Percentiles rank a stretch among this genome's conserved stretches.
Conservation (phyloP, 78 protist species). For the Monocercomonoides exilis region DNA sequence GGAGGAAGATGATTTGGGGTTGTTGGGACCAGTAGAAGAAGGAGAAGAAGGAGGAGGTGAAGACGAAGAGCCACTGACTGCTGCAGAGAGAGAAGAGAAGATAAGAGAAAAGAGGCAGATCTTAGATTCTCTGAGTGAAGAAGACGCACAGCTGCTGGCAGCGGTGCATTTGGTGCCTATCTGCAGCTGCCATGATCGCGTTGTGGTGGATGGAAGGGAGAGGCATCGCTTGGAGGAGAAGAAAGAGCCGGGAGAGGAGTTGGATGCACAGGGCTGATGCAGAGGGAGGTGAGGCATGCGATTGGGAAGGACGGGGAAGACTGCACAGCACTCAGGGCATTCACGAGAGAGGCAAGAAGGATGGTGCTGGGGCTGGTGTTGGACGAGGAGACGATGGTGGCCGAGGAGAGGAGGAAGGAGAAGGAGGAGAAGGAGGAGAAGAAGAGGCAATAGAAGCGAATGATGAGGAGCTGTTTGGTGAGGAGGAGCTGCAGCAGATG, state of each 20-base stretch:
- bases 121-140: neutral
- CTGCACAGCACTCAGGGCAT: neutral
- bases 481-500: neutral
- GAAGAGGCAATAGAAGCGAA: no score
- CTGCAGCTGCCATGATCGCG: neutral
- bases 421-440: neutral
- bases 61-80: no score
- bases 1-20: no score
- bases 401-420: neutral
- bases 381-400: neutral
- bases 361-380: neutral
- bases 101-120: neutral
- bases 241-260: neutral
- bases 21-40: no score
- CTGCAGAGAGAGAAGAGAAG: neutral
- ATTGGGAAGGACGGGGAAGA: neutral
- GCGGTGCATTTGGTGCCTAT: no score
- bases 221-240: neutral
- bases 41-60: no score
- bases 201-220: neutral
- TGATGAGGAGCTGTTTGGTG: neutral
- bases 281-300: no score
- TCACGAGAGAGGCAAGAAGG: neutral
- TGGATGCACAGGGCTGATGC: no score
- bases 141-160: neutral